phyloP scores from a whole-genome alignment of 2,329 filamentous ascomycete species.

The Talaromyces sp. region DNA sequence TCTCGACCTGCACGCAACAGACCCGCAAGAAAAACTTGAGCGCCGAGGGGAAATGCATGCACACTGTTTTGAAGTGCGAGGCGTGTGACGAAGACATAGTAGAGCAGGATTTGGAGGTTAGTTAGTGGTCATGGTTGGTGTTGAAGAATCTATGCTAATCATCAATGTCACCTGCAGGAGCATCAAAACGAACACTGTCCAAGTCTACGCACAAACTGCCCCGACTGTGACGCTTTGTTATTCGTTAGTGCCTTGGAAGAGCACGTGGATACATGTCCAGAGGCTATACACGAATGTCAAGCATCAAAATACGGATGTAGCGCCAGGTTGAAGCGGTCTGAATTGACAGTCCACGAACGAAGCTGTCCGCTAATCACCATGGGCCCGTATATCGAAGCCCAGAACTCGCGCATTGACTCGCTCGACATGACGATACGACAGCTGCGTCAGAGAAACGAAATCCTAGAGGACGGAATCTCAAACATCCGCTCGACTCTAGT shows the following conservation, averaged over 20 bases:
- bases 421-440: constrained; percentile 43
- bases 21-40: constrained; percentile 54
- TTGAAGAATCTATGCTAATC: constrained; percentile 8
- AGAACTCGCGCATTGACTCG: constrained; percentile 39
- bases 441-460: constrained; percentile 43
- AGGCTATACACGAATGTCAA: constrained; percentile 31
- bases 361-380: constrained; percentile 49
- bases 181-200: constrained; percentile 36
- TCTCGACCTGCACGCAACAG: constrained; percentile 45
- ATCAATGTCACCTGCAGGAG: constrained; percentile 18
- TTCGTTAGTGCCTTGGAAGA: constrained; percentile 28
- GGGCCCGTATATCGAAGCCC: constrained; percentile 40
- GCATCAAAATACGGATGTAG: constrained; percentile 42
- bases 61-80: constrained; percentile 49
- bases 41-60: constrained; percentile 47
- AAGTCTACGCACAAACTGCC: constrained; percentile 31
- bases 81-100: constrained; percentile 51
- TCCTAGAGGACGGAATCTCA: constrained; percentile 43
- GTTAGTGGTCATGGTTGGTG: constrained; percentile 13
- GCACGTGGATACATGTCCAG: constrained; percentile 34
- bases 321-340: constrained; percentile 31
- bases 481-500: constrained; percentile 36
- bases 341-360: constrained; percentile 41
- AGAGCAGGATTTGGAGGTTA: constrained; percentile 51
- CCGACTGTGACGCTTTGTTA: constrained; percentile 32